These are phyloP conservation scores for Clavispora fructus DNA, from an alignment of 805 yeast species.

Conservation along the genomic window DNA sequence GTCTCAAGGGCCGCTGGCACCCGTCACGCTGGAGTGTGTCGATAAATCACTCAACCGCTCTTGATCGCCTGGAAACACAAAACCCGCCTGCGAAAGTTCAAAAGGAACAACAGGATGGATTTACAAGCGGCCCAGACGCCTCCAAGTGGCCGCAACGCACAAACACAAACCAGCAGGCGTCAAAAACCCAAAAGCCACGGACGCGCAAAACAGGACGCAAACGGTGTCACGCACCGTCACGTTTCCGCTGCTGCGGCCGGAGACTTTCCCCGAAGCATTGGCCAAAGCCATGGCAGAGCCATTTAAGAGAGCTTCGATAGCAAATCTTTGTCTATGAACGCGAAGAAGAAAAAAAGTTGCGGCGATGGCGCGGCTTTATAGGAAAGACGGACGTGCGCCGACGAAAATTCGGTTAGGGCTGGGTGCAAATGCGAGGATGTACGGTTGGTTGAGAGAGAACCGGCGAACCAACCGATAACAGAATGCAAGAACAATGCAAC, in stretches of 20 bases:
- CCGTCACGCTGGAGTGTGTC: not conserved
- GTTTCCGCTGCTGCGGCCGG: constrained; percentile 72
- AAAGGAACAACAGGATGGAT: not conserved
- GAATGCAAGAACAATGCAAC: too few species aligned
- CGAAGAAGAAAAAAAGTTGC: constrained; percentile 22
- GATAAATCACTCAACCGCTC: not conserved
- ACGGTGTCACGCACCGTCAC: constrained; percentile 25
- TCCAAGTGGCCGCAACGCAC: not conserved
- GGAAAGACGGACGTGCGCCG: not conserved
- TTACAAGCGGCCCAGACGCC: not conserved
- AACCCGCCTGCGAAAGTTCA: not conserved
- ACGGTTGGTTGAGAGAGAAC: too few species aligned
- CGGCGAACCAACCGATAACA: too few species aligned
- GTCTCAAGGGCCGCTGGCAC: not conserved
- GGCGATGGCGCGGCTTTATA: constrained; percentile 1
- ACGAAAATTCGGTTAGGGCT: not conserved
- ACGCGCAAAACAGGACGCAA: constrained; percentile 1
- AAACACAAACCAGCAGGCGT: not conserved
- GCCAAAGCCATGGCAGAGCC: constrained; percentile 47
- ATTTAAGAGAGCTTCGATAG: constrained; percentile 66
- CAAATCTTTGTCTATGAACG: constrained; percentile 74
- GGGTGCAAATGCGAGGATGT: too few species aligned
- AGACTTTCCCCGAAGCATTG: constrained; percentile 54
- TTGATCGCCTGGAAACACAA: not conserved
- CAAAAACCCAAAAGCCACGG: not conserved